Evolutionary conservation across 2,329 filamentous ascomycete species (phyloP).

Genomic region (Claviceps fusiformis): DNA sequence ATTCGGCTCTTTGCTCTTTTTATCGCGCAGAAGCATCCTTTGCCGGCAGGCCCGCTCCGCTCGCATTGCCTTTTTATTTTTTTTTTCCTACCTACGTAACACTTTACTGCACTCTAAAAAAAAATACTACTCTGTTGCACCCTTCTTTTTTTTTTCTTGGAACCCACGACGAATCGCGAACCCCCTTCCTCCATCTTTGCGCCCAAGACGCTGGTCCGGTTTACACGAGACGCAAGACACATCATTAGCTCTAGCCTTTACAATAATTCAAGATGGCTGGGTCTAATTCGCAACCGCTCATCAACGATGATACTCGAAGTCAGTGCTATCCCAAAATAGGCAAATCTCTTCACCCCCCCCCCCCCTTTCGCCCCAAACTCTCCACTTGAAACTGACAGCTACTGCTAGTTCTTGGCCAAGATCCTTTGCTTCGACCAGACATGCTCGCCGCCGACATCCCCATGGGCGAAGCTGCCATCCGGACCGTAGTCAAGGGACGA

Average conservation of each 20-base stretch:
- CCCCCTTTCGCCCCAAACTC: not conserved
- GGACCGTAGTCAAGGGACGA: slow-evolving; percentile 59
- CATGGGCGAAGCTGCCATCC: slow-evolving; percentile 45
- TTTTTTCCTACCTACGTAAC: no score
- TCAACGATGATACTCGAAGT: slow-evolving; percentile 33
- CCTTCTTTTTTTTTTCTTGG: not conserved
- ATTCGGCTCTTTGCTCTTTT: no score
- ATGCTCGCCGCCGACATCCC: slow-evolving; percentile 80
- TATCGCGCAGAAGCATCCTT: not conserved
- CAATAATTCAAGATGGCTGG: slow-evolving; percentile 23
- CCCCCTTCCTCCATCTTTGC: not conserved
- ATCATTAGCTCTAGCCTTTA: not conserved
- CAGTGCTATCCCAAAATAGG: slow-evolving; percentile 10
- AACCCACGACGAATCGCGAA: not conserved
- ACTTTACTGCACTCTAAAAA: no score
- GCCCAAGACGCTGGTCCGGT: not conserved
- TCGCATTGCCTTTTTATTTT: not conserved
- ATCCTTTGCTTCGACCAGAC: slow-evolving; percentile 80
- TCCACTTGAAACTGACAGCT: slow-evolving; percentile 8
- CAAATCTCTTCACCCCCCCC: not conserved
- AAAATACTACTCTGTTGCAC: not conserved
- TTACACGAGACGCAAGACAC: not conserved
- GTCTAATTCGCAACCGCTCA: slow-evolving; percentile 25
- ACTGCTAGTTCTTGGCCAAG: slow-evolving; percentile 73
- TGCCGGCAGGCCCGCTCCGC: not conserved